Evolutionary conservation across 2,329 filamentous ascomycete genomes (phyloP).

Genomic region (Ophiosphaerella korrae): DNA sequence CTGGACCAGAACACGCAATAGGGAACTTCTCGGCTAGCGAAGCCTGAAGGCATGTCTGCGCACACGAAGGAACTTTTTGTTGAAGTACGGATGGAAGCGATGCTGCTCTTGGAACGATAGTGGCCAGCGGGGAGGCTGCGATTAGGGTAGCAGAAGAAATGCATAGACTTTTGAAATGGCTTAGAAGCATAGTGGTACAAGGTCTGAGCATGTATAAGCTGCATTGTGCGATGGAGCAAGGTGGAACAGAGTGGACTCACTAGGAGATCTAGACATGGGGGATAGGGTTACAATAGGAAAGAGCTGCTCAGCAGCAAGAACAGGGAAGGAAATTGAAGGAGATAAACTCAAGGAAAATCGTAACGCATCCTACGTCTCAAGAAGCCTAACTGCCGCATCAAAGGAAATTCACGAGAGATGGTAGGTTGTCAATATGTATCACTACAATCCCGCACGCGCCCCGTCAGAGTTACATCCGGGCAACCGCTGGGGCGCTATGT

Average conservation of each 20-base stretch:
- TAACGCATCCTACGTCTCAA: conserved; percentile 45
- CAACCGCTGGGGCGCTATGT: conserved; percentile 45
- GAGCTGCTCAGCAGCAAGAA: conserved; percentile 44
- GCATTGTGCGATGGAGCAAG: conserved; percentile 23
- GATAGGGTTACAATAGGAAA: conserved; percentile 26
- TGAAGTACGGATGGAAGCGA: conserved; percentile 37
- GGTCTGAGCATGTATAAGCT: conserved; percentile 37
- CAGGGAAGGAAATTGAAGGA: conserved; percentile 43
- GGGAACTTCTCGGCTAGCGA: conserved; percentile 43
- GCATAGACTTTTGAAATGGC: conserved; percentile 45
- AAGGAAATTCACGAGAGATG: conserved; percentile 27
- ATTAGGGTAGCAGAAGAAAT: conserved; percentile 43
- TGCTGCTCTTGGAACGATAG: conserved; percentile 24
- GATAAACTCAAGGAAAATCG: conserved; percentile 42
- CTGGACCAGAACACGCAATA: conserved; percentile 39
- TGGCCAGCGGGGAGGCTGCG: conserved; percentile 36
- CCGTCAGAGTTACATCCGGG: conserved; percentile 36
- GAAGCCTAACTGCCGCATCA: conserved; percentile 34
- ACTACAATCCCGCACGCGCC: conserved; percentile 32
- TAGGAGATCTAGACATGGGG: conserved; percentile 43
- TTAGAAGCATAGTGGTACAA: conserved; percentile 48
- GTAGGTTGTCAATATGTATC: conserved; percentile 46
- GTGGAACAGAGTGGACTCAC: conserved; percentile 29
- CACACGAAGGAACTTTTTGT: conserved; percentile 41
- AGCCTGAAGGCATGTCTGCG: conserved; percentile 42